Evolutionary conservation across 768 basidiomycete genomes (phyloP).

Genomic region (Mrakia gelida): DNA sequence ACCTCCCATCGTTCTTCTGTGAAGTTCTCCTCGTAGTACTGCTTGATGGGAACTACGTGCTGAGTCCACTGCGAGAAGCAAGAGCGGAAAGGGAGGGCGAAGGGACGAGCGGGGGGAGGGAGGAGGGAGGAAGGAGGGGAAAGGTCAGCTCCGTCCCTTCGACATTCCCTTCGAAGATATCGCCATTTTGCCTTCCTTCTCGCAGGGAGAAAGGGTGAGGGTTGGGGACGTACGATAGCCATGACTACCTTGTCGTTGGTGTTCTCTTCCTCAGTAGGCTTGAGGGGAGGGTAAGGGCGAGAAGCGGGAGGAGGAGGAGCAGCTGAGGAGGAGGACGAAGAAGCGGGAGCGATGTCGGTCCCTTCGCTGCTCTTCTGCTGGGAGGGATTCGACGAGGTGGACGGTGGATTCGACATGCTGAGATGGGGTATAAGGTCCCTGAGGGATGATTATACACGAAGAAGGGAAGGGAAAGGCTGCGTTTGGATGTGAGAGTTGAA

Average conservation of each 20-base stretch:
- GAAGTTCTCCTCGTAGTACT: slow-evolving; percentile 2
- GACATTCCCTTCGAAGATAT: neutral
- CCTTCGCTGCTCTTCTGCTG: neutral
- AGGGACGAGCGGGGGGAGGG: neutral
- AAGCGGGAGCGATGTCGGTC: neutral
- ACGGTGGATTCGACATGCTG: neutral
- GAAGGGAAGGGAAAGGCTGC: no score
- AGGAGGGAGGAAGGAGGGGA: neutral
- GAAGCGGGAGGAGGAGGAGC: neutral
- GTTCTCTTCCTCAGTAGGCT: neutral
- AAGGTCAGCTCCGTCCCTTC: neutral
- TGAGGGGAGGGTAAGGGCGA: neutral
- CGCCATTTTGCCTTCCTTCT: neutral
- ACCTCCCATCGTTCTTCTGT: slow-evolving; percentile 1
- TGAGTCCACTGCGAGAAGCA: neutral
- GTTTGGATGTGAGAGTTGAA: no score
- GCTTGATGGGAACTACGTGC: slow-evolving; percentile 1
- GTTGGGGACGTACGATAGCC: neutral
- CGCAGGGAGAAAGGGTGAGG: neutral
- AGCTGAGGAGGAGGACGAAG: neutral
- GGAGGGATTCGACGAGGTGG: neutral
- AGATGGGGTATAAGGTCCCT: neutral
- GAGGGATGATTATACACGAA: no score
- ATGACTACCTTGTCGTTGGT: slow-evolving; percentile 1
- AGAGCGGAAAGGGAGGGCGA: neutral